Percentiles rank a stretch among this genome's conserved stretches.
Conservation (phyloP, 139 green algal genomes). For the Pycnococcus provasolii region DNA sequence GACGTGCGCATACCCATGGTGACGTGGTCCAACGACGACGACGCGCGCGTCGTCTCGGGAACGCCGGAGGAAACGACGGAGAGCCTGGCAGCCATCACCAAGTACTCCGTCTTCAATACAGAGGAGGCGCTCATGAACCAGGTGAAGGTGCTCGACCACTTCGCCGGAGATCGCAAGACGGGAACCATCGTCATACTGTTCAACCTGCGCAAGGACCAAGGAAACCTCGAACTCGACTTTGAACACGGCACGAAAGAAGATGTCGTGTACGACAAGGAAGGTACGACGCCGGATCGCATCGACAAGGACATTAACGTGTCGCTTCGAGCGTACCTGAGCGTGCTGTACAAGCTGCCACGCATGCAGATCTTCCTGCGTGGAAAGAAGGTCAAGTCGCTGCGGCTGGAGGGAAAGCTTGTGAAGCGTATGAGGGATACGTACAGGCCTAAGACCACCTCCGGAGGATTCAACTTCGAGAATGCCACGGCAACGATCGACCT, state of each 20-base stretch:
- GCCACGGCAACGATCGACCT: too few species aligned
- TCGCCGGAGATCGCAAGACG: constrained; percentile 14
- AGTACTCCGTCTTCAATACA: constrained; percentile 22
- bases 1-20: constrained; percentile 26
- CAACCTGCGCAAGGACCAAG: constrained; percentile 14
- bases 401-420: constrained; percentile 4
- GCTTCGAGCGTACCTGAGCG: constrained; percentile 36
- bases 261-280: neutral
- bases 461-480: too few species aligned
- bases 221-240: constrained; percentile 32
- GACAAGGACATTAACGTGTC: constrained; percentile 26
- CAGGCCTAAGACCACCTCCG: neutral
- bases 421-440: constrained; percentile 17
- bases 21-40: constrained; percentile 18
- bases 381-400: constrained; percentile 22
- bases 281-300: neutral
- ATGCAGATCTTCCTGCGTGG: constrained; percentile 26
- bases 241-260: neutral
- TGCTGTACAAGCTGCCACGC: constrained; percentile 34
- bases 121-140: constrained; percentile 16
- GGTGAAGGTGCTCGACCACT: constrained; percentile 2
- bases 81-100: constrained; percentile 22
- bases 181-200: constrained; percentile 30
- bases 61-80: constrained; percentile 1
- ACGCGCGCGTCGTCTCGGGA: neutral